Conservation (phyloP, 148 eudicot species). For the Oxyria digyna region DNA sequence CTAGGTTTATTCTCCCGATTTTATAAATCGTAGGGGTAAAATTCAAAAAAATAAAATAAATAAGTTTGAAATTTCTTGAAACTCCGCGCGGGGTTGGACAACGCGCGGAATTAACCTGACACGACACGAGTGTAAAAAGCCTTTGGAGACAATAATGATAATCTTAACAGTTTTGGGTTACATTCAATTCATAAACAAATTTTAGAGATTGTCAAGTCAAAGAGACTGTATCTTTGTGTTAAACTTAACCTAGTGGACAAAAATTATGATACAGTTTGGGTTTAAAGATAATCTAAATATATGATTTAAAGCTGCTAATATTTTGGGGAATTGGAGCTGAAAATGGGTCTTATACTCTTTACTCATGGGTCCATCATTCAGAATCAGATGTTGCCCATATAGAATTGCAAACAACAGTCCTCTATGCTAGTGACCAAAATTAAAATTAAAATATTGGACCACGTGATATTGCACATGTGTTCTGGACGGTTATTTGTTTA, state of each 20-base stretch:
- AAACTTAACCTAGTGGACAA: background rate
- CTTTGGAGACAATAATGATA: too few species aligned
- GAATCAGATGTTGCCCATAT: background rate
- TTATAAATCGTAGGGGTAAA: too few species aligned
- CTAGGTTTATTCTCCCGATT: too few species aligned
- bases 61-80: too few species aligned
- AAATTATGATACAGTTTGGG: too few species aligned
- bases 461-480: constrained; percentile 2
- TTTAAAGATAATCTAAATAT: too few species aligned
- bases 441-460: background rate
- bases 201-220: background rate
- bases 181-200: background rate
- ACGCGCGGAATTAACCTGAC: too few species aligned
- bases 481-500: background rate
- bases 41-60: too few species aligned
- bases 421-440: background rate
- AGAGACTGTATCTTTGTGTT: background rate
- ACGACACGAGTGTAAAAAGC: too few species aligned
- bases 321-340: background rate
- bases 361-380: background rate
- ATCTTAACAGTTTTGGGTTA: background rate
- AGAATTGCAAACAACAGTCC: background rate
- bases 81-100: too few species aligned
- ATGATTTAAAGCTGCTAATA: background rate
- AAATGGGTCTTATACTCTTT: background rate